Conservation (phyloP, 2,329 filamentous ascomycete species). For the Diaporthe caulivora region DNA sequence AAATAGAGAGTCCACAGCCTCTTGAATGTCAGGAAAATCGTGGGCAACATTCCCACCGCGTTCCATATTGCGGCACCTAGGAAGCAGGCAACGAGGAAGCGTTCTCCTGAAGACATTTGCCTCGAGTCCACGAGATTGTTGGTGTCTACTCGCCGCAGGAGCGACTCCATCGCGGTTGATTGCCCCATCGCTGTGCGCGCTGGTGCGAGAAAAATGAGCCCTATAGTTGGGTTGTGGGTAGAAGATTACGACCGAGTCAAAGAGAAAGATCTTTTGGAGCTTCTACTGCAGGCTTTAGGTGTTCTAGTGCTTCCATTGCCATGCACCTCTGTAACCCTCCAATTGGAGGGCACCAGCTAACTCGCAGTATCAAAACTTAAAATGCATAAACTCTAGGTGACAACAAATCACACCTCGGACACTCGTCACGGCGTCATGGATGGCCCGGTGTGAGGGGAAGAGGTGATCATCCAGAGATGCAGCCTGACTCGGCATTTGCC, state of each 20-base stretch:
- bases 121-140: constrained; percentile 27
- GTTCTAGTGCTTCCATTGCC: constrained; percentile 17
- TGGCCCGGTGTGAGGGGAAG: background rate
- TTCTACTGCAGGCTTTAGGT: constrained; percentile 17
- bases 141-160: constrained; percentile 28
- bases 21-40: constrained; percentile 31
- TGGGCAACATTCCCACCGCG: constrained; percentile 20
- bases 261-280: background rate
- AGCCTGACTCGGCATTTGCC: constrained; percentile 3
- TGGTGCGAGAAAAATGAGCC: background rate
- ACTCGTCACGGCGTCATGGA: background rate
- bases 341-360: background rate
- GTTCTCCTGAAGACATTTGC: constrained; percentile 14
- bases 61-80: constrained; percentile 28
- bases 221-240: background rate
- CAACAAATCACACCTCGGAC: constrained; percentile 10
- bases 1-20: constrained; percentile 31
- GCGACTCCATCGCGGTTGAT: background rate
- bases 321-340: background rate
- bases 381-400: background rate
- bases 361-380: constrained; percentile 8
- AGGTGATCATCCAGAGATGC: background rate
- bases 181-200: background rate
- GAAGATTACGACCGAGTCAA: background rate
- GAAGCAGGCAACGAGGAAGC: constrained; percentile 28